A percentile compares a stretch with the other conserved stretches of the same genome.
phyloP scores from a whole-genome alignment of 345 rosid species.

The Eucalyptus rudis region DNA sequence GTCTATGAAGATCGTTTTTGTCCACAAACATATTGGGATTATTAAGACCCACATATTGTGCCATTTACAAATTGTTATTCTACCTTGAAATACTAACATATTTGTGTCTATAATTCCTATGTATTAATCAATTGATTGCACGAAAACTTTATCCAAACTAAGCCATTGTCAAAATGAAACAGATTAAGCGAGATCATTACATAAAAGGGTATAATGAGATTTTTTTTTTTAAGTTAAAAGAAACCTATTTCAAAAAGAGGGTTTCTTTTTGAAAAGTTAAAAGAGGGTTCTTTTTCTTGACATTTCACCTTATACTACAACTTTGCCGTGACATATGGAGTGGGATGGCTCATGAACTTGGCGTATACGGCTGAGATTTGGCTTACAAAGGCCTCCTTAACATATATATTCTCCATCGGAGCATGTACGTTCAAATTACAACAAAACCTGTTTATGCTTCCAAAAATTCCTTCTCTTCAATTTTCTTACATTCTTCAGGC shows the following conservation, averaged over 20 bases:
- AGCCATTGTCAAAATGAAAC: accelerated
- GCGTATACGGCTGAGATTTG: neutral
- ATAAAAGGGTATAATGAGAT: neutral
- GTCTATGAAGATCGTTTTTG: neutral
- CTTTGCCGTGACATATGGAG: too few relatives aligned
- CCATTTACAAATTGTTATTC: too few relatives aligned
- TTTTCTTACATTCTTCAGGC: neutral
- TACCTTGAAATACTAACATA: neutral
- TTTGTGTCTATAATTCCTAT: neutral
- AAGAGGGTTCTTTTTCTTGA: neutral
- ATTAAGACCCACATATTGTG: too few relatives aligned
- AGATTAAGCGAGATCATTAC: accelerated
- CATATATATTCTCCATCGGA: neutral
- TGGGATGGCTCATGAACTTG: too few relatives aligned
- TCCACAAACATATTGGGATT: neutral
- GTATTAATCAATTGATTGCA: neutral
- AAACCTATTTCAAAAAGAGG: neutral
- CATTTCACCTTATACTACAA: too few relatives aligned
- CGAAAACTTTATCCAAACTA: too few relatives aligned
- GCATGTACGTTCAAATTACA: neutral
- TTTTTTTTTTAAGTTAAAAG: too few relatives aligned
- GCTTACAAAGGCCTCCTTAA: accelerated
- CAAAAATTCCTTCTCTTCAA: neutral
- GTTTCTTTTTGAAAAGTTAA: too few relatives aligned
- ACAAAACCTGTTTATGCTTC: neutral